Evolutionary conservation across 169 alveolate species (phyloP).

Genomic region (Miamiensis avidus): DNA sequence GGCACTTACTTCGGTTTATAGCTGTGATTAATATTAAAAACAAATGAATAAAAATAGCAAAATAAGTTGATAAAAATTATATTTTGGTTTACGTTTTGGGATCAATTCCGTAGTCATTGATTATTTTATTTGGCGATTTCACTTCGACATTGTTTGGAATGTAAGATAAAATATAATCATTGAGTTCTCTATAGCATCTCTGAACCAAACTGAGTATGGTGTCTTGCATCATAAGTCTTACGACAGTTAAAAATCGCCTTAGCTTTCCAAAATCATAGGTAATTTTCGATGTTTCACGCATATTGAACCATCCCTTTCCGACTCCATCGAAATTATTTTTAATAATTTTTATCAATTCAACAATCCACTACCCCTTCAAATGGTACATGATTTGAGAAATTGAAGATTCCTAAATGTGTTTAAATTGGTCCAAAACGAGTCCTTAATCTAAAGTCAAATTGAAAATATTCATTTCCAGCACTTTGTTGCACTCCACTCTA

Average conservation of each 20-base stretch:
- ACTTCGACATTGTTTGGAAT: slow-evolving; percentile 76
- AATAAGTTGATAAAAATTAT: too few species aligned
- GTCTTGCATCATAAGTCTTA: slow-evolving; percentile 91
- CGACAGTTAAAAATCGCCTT: slow-evolving; percentile 87
- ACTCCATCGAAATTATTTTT: slow-evolving; percentile 81
- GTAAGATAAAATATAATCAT: slow-evolving; percentile 65
- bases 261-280: slow-evolving; percentile 92
- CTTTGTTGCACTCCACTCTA: slow-evolving; percentile 84
- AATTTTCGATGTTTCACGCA: slow-evolving; percentile 89
- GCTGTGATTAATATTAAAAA: too few species aligned
- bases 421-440: slow-evolving; percentile 89
- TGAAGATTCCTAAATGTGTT: slow-evolving; percentile 81
- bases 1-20: slow-evolving; percentile 51
- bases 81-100: too few species aligned
- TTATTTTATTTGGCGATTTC: slow-evolving; percentile 66
- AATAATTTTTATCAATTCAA: slow-evolving; percentile 77
- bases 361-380: slow-evolving; percentile 86
- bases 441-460: slow-evolving; percentile 76
- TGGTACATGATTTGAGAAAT: slow-evolving; percentile 77
- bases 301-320: slow-evolving; percentile 94
- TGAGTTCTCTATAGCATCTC: slow-evolving; percentile 71
- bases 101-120: slow-evolving; percentile 53
- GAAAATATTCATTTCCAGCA: slow-evolving; percentile 73
- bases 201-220: slow-evolving; percentile 72
- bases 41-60: too few species aligned